Percentiles rank a stretch among this genome's conserved stretches.
phyloP scores from a whole-genome alignment of 2,329 filamentous ascomycete genomes.

The Apiospora aurea region DNA sequence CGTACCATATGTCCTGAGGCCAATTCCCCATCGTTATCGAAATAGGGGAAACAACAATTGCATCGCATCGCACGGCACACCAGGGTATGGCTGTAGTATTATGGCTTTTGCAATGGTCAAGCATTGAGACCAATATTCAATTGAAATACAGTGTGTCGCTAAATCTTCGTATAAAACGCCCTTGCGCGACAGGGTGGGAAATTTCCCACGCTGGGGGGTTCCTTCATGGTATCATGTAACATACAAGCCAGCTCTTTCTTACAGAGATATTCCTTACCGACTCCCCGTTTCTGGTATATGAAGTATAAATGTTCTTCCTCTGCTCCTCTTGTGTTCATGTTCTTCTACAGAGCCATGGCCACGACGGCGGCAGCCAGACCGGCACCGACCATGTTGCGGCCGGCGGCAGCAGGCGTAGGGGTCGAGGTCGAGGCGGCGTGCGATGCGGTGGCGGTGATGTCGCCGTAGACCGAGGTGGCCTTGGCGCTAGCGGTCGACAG shows the following conservation, averaged over 20 bases:
- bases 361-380: slow-evolving; percentile 13
- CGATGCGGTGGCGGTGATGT: background rate
- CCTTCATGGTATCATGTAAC: slow-evolving; percentile 3
- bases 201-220: background rate
- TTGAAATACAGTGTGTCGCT: slow-evolving; percentile 3
- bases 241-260: slow-evolving; percentile 18
- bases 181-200: slow-evolving; percentile 2
- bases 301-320: background rate
- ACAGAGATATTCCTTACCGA: background rate
- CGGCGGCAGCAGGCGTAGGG: background rate
- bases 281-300: background rate
- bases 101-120: background rate
- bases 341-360: background rate
- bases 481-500: slow-evolving; percentile 19
- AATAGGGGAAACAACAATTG: no score
- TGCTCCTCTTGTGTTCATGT: background rate
- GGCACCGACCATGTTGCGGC: slow-evolving; percentile 18
- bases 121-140: background rate
- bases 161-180: background rate
- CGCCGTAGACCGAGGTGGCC: slow-evolving; percentile 4
- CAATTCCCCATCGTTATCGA: background rate
- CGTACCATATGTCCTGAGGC: background rate
- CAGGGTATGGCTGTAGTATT: background rate
- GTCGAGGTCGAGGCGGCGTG: slow-evolving; percentile 4
- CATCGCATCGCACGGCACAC: background rate